A percentile compares a stretch with the other conserved stretches of the same genome.
Conservation (phyloP, 1,139 yeast genomes). For the Sugiyamaella paludigena region DNA sequence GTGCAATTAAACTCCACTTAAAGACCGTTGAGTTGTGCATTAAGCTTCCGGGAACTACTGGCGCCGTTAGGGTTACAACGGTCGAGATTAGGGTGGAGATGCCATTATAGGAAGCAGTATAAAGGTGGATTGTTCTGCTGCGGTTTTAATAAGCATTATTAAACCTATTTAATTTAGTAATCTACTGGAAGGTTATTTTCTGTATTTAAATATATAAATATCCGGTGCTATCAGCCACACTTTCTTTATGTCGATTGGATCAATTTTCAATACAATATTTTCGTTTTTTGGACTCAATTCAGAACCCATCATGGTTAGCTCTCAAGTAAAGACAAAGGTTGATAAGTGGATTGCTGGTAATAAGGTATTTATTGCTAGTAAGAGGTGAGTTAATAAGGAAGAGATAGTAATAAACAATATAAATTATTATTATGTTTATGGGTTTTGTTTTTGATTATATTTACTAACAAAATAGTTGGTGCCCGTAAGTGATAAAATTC, state of each 20-base stretch:
- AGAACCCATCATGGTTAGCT: slow-evolving; percentile 19
- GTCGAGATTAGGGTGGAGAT: too few relatives aligned
- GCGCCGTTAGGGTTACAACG: too few relatives aligned
- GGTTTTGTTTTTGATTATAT: not conserved
- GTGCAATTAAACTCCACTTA: too few relatives aligned
- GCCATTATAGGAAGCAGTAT: too few relatives aligned
- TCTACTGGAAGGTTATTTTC: too few relatives aligned
- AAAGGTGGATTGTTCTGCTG: too few relatives aligned
- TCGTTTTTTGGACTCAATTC: slow-evolving; percentile 6
- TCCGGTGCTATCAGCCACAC: too few relatives aligned
- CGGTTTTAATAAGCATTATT: too few relatives aligned
- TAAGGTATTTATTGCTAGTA: slow-evolving; percentile 81
- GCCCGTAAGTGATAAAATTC: slow-evolving; percentile 21
- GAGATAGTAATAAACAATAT: too few relatives aligned
- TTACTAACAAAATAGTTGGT: slow-evolving; percentile 18
- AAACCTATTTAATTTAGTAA: too few relatives aligned
- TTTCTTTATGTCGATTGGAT: slow-evolving; percentile 7
- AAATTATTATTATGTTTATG: not conserved
- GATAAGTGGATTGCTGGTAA: slow-evolving; percentile 62
- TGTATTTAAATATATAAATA: not conserved
- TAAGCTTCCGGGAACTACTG: too few relatives aligned
- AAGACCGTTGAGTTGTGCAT: too few relatives aligned
- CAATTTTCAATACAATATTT: slow-evolving; percentile 3
- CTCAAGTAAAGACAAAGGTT: slow-evolving; percentile 44
- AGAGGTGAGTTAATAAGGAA: slow-evolving; percentile 42